These are phyloP conservation scores for Saccharomycopsis oosterbeekiorum DNA, from an alignment of 805 yeast genomes.

Conservation along the genomic window DNA sequence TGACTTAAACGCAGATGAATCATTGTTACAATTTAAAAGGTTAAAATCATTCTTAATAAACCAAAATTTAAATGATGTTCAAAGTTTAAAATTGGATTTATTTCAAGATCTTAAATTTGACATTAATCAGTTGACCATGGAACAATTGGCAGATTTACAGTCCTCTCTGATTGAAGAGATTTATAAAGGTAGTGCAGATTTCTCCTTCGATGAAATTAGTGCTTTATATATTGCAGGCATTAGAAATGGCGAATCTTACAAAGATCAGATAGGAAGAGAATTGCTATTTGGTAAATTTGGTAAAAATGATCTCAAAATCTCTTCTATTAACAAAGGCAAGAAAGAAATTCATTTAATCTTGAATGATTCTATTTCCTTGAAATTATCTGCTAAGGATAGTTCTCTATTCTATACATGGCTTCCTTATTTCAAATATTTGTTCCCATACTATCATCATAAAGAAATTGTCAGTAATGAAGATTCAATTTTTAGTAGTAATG, in stretches of 20 bases:
- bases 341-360: slow-evolving; percentile 10
- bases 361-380: slow-evolving; percentile 2
- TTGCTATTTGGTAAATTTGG: slow-evolving; percentile 29
- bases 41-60: neutral
- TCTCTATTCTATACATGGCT: slow-evolving; percentile 16
- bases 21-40: slow-evolving; percentile 10
- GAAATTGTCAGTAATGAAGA: slow-evolving; percentile 63
- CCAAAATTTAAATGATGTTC: neutral
- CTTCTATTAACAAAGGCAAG: slow-evolving; percentile 10
- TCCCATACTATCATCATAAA: slow-evolving; percentile 48
- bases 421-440: slow-evolving; percentile 12
- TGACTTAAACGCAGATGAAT: slow-evolving; percentile 5
- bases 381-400: slow-evolving; percentile 12
- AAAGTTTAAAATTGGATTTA: neutral
- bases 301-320: slow-evolving; percentile 23
- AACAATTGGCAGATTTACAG: neutral
- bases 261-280: slow-evolving; percentile 23
- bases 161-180: slow-evolving; percentile 11
- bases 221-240: slow-evolving; percentile 24
- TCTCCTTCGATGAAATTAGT: slow-evolving; percentile 11
- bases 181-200: slow-evolving; percentile 14
- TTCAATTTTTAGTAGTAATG: slow-evolving; percentile 25
- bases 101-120: neutral
- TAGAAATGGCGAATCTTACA: slow-evolving; percentile 5
- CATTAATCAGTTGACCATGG: neutral